Base-by-base conservation (phyloP, 2,329 filamentous ascomycete genomes). In the Fusarium hainanense region DNA sequence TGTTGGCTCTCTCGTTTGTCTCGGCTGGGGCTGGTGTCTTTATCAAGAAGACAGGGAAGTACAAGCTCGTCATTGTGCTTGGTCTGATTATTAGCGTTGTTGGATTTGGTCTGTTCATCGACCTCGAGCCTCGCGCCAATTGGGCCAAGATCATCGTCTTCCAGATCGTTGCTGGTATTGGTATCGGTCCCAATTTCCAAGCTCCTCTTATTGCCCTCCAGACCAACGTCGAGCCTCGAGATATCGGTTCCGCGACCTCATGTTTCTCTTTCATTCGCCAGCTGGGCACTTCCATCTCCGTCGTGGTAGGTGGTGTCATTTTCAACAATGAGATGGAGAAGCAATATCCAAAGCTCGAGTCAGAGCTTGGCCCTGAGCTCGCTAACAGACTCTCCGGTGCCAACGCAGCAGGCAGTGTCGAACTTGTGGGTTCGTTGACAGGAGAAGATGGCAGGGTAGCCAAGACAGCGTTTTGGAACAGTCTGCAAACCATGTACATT, bases 231-330 rank as follows among this genome's bases (percentile, higher is more conserved):
- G 82, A 86, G 25, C 85, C 84, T 43, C 83, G 85, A 28, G 90
- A 93, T 70, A 90, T 91, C 48, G 91, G 88, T n/a, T 86, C 89
- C 3, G 90, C 88, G 0, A 92, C 90, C 0, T 86, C 89, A 1
- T 90, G 89, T 3, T 90, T 92, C 68, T 84, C 86, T 11, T 92
- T 92, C 75, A 83, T 90, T 10, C 88, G 92, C 21, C 91, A 92
- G 70, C 81, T 94, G 5, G 89, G 89, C 12, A 92, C 89, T 0
- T 86, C 89, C 4, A 86, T 90, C 21, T 89, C 89, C 1, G 86
- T 93, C 54, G 91, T 93, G 3, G 83, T 94, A 41, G 92, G 92
- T 25, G 89, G 91, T n/a, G 91, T 93, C 47, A 86, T 94, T 40
- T 94, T 94, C 80, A 90, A 93, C 79, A 94, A 94, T 76, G 82